Conservation (phyloP, 2,329 filamentous ascomycete genomes). For the Scedosporium dehoogii region DNA sequence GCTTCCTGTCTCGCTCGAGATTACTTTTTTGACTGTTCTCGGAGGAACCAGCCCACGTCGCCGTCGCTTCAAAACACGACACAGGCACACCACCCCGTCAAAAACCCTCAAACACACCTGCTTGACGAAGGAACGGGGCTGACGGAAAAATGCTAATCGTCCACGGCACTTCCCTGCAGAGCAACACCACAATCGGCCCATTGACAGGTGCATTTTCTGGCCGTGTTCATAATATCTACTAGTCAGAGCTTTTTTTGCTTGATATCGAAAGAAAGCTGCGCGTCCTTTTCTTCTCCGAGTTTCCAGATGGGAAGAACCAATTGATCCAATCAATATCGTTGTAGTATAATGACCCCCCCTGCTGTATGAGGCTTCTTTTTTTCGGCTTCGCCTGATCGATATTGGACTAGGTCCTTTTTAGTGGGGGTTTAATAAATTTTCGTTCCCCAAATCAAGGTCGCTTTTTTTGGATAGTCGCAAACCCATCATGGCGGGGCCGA, state of each 20-base stretch:
- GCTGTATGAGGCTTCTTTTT: neutral
- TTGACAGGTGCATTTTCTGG: neutral
- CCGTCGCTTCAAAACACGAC: neutral
- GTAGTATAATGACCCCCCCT: neutral
- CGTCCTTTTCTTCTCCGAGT: neutral
- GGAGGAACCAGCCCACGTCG: neutral
- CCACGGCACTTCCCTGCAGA: neutral
- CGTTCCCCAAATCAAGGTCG: neutral
- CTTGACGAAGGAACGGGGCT: neutral
- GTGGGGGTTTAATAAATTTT: neutral
- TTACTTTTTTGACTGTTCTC: neutral
- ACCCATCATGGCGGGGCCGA: neutral
- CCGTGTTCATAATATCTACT: neutral
- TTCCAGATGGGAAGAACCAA: neutral
- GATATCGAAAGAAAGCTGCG: neutral
- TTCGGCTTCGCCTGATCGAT: neutral
- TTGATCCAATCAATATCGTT: neutral
- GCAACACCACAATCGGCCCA: slow-evolving; percentile 1
- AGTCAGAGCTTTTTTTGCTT: neutral
- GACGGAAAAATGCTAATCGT: neutral
- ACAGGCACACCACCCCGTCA: neutral
- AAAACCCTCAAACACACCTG: neutral
- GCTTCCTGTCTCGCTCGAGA: neutral
- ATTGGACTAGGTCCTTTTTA: neutral
- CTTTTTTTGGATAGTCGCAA: neutral